phyloP scores from a whole-genome alignment of 768 basidiomycete genomes.

The Boletales sp. region DNA sequence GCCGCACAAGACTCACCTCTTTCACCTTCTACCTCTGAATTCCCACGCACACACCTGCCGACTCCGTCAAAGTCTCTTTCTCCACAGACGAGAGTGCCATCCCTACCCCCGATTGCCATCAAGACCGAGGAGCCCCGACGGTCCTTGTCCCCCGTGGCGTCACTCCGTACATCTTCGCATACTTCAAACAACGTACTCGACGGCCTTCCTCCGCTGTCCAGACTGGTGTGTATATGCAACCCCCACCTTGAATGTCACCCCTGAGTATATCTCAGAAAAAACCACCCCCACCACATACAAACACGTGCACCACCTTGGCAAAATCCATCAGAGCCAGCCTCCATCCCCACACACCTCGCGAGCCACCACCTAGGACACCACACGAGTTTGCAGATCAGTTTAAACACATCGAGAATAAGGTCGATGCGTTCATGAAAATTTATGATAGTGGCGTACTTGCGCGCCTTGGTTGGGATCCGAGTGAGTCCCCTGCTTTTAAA shows the following conservation, averaged over 20 bases:
- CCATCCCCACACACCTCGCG: neutral
- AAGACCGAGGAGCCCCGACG: constrained; percentile 21
- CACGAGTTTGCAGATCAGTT: constrained; percentile 23
- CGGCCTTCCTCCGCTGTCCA: constrained; percentile 2
- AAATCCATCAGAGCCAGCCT: constrained; percentile 13
- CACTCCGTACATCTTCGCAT: too few relatives aligned
- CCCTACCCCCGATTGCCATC: constrained; percentile 30
- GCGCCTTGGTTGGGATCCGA: constrained; percentile 23
- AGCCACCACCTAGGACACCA: constrained; percentile 15
- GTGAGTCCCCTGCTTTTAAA: constrained; percentile 9
- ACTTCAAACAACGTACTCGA: neutral
- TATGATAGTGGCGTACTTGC: constrained; percentile 19
- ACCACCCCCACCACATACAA: neutral
- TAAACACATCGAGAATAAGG: constrained; percentile 12
- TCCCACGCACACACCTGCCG: constrained; percentile 24
- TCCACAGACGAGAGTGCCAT: constrained; percentile 17
- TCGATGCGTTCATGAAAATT: constrained; percentile 17
- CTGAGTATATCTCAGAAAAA: neutral
- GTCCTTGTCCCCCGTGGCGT: neutral
- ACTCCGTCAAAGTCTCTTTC: constrained; percentile 27
- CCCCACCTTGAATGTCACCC: neutral
- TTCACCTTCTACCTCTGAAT: constrained; percentile 13
- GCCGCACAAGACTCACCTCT: constrained; percentile 14
- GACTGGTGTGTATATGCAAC: constrained; percentile 1
- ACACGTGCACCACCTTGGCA: constrained; percentile 1